Evolutionary conservation across 768 basidiomycete species (phyloP).

Genomic region (Tricholoma sp.): DNA sequence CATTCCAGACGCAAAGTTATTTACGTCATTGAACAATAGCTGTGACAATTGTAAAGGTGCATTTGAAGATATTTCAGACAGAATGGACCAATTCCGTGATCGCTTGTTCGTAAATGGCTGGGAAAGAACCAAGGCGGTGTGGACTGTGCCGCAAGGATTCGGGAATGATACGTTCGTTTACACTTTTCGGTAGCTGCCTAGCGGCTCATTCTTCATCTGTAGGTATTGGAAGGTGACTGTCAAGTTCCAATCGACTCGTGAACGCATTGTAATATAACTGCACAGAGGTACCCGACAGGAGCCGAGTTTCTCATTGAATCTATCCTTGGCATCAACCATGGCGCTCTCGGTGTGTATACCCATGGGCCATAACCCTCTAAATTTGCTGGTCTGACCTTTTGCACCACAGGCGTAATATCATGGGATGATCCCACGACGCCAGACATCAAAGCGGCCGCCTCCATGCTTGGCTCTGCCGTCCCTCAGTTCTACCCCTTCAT

Average conservation of each 20-base stretch:
- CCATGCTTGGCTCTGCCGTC: slow-evolving; percentile 40
- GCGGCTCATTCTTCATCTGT: not conserved
- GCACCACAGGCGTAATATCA: slow-evolving; percentile 40
- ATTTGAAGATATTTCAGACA: slow-evolving; percentile 65
- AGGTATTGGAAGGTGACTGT: slow-evolving; percentile 46
- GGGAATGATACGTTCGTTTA: slow-evolving; percentile 48
- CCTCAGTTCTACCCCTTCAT: slow-evolving; percentile 43
- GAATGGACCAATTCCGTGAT: slow-evolving; percentile 62
- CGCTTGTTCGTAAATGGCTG: slow-evolving; percentile 61
- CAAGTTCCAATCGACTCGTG: not conserved
- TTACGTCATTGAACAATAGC: slow-evolving; percentile 13
- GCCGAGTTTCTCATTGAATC: slow-evolving; percentile 64
- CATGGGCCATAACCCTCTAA: too few relatives aligned
- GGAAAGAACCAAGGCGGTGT: slow-evolving; percentile 64
- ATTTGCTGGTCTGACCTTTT: not conserved
- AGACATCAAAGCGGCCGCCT: slow-evolving; percentile 51
- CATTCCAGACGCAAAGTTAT: not conserved
- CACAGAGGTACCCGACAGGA: slow-evolving; percentile 54
- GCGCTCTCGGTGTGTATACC: slow-evolving; percentile 43
- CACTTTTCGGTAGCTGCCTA: not conserved
- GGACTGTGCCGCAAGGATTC: slow-evolving; percentile 81
- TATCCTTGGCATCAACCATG: slow-evolving; percentile 67
- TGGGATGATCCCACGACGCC: slow-evolving; percentile 51
- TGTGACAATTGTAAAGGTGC: slow-evolving; percentile 61
- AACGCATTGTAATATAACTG: not conserved